A percentile compares a stretch with the other conserved stretches of the same genome.
These are phyloP conservation scores for Blepharisma undulans DNA, from an alignment of 169 alveolate genomes.

Conservation along the genomic window DNA sequence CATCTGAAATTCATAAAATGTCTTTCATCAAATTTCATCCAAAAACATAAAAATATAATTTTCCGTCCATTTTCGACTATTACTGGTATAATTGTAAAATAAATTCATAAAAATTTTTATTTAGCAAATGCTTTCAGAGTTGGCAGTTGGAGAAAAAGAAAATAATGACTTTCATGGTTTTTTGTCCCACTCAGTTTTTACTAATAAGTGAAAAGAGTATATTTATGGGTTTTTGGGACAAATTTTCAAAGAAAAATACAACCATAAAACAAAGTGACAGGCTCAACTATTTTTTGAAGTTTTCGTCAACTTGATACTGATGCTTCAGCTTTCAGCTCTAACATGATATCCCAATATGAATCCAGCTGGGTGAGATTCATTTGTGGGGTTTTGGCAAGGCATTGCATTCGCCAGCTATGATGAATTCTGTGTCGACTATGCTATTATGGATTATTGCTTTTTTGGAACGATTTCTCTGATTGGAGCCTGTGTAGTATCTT, in stretches of 20 bases:
- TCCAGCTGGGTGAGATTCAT: not conserved
- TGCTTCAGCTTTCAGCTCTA: not conserved
- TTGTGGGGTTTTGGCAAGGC: not conserved
- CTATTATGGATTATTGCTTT: not conserved
- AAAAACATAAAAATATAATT: too few species aligned
- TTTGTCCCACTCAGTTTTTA: not conserved
- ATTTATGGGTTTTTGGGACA: not conserved
- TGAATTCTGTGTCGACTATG: not conserved
- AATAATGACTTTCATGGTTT: not conserved
- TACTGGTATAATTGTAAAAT: too few species aligned
- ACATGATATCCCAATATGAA: not conserved
- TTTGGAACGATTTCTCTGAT: not conserved
- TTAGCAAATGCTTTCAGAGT: too few species aligned
- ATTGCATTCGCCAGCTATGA: not conserved
- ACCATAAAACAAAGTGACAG: too few species aligned
- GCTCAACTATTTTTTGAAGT: not conserved
- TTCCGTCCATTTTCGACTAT: too few species aligned
- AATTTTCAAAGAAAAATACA: not conserved
- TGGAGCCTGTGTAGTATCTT: not conserved
- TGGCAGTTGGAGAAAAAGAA: not conserved
- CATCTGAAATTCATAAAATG: too few species aligned
- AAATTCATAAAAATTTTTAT: too few species aligned
- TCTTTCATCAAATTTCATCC: too few species aligned
- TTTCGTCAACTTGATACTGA: too few species aligned
- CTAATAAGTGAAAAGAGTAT: not conserved